Conservation (phyloP, 2,329 filamentous ascomycete species). For the Epichloe coenophiala region DNA sequence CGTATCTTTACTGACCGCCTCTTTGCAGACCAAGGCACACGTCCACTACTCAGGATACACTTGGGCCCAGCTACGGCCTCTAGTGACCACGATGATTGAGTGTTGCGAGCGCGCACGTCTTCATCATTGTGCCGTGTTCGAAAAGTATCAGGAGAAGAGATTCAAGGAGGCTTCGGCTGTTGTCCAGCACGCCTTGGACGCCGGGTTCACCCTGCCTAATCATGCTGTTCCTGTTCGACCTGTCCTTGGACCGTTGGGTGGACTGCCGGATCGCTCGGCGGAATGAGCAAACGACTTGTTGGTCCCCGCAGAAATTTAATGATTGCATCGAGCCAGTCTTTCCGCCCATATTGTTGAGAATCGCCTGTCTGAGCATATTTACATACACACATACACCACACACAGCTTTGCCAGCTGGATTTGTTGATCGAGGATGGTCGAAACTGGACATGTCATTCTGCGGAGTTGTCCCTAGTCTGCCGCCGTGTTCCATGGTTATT, state of each 20-base stretch:
- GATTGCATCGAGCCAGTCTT: background rate
- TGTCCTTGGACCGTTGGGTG: slow-evolving; percentile 10
- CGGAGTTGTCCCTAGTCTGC: background rate
- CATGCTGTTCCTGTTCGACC: slow-evolving; percentile 25
- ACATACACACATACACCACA: background rate
- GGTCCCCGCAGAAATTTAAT: slow-evolving; percentile 15
- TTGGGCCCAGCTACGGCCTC: slow-evolving; percentile 63
- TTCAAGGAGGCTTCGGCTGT: slow-evolving; percentile 76
- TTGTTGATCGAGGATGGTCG: background rate
- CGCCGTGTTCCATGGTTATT: background rate
- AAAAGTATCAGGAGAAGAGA: slow-evolving; percentile 80
- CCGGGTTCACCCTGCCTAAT: slow-evolving; percentile 40
- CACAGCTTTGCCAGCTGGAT: background rate
- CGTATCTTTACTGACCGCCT: background rate
- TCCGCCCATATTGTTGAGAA: background rate
- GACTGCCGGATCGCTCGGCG: slow-evolving; percentile 14
- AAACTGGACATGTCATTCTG: background rate
- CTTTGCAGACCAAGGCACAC: slow-evolving; percentile 57
- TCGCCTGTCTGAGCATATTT: background rate
- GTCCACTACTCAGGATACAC: slow-evolving; percentile 93
- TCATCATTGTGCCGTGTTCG: slow-evolving; percentile 77
- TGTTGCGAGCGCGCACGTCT: slow-evolving; percentile 71
- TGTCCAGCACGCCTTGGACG: slow-evolving; percentile 60
- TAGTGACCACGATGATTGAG: slow-evolving; percentile 68
- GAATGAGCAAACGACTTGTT: slow-evolving; percentile 16